Evolutionary conservation across 208 protist genomes (phyloP), one percentile per base, ranked within the genome.

Genomic region (Trypanosoma boissoni): DNA sequence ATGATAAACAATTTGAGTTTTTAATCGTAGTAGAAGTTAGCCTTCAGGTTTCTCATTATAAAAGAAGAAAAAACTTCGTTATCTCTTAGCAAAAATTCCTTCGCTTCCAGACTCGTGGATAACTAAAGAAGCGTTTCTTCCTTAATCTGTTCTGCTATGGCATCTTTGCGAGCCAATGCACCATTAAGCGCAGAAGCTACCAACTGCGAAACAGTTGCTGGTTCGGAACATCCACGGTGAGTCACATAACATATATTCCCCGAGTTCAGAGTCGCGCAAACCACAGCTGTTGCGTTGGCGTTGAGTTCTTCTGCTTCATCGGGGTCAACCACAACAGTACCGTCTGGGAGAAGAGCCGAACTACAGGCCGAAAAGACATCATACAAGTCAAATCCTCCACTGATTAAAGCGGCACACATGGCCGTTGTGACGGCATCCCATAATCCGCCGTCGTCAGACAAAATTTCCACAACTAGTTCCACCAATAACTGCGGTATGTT

Each of bases 401-500:
- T 71, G 2, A 81, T 78, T 23, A 94, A 68, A 2, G 81, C 84
- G 29, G 74, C 67, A n/a, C 78, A 80, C 43, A 91, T 46, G 7
- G 82, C 78, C 0, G 78, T 85, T 14, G 72, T 50, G n/a, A 73
- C 75, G 12, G 88, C 88, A 61, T 90, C 84, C 76, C 74, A 84
- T n/a, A 88, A 21, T 0, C 45, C 73, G 31, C 82, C 88, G 58
- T 90, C 87, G 34, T 88, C 82, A 32, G 74, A 53, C 21, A 92
- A 51, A 14, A 94, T 63, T 34, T 94, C 82, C 42, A 94, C 74
- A 20, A 82, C 64, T 20, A 83, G 76, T 62, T 91, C 83, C 21
- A 94, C 62, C 29, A 89, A 55, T 29, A 94, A 64, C 58, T 94
- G 88, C 37, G 82, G 82, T 26, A 94, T 82, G 46, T 64, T 77